Percentiles rank a stretch among this genome's conserved stretches.
These are phyloP conservation scores for Rhodotorula sp. DNA, from an alignment of 1,284 basidiomycete genomes.

Conservation along the genomic window DNA sequence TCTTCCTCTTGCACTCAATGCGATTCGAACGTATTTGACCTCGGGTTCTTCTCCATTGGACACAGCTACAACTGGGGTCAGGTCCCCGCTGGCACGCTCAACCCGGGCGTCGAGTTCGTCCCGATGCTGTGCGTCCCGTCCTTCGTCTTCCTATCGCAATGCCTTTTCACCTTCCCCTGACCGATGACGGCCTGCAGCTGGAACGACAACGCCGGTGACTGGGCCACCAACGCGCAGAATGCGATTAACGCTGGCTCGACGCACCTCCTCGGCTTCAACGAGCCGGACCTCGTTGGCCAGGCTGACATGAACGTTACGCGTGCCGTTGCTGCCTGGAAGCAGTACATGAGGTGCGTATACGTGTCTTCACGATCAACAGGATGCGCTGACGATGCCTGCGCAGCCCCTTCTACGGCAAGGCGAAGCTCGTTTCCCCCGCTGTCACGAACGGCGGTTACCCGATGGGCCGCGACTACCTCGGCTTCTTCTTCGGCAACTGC, in stretches of 20 bases:
- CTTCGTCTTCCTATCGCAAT: neutral
- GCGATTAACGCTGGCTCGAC: conserved; percentile 3
- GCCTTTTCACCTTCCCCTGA: neutral
- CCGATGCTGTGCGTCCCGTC: conserved; percentile 34
- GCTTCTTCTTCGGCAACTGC: conserved; percentile 27
- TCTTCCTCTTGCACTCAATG: neutral
- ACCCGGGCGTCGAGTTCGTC: conserved; percentile 28
- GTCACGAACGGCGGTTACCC: conserved; percentile 36
- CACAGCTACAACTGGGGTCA: conserved; percentile 37
- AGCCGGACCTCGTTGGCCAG: conserved; percentile 38
- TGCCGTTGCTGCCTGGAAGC: conserved; percentile 33
- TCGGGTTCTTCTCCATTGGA: accelerated
- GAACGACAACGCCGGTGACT: neutral
- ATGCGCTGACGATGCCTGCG: too few species aligned
- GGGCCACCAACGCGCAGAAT: neutral
- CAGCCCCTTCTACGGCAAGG: conserved; percentile 26
- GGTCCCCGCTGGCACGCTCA: conserved; percentile 5
- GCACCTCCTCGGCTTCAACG: conserved; percentile 29
- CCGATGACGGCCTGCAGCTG: neutral
- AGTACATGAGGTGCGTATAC: conserved; percentile 25
- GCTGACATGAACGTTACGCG: conserved; percentile 31
- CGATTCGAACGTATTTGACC: too few species aligned
- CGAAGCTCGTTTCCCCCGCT: conserved; percentile 39
- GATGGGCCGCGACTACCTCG: conserved; percentile 27
- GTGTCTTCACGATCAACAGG: too few species aligned